Percentiles rank a stretch among this genome's conserved stretches.
Evolutionary conservation across 75 land plant species (phyloP).

Genomic region (Azolla pinnata): DNA sequence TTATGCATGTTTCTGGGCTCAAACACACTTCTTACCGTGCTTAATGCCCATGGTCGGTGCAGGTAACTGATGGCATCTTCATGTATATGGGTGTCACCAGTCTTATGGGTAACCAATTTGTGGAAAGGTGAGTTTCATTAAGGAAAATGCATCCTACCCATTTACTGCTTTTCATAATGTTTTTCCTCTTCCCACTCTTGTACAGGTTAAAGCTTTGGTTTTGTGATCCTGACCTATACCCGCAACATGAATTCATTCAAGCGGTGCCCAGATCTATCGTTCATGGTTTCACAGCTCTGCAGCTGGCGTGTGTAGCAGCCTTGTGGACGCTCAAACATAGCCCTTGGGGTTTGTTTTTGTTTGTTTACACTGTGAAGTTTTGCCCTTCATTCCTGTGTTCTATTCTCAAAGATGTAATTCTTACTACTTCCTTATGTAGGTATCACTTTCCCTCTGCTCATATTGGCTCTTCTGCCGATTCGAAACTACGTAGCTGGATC

Average conservation of each 20-base stretch:
- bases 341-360: slow-evolving; percentile 20
- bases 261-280: slow-evolving; percentile 11
- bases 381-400: too few relatives aligned
- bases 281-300: slow-evolving; percentile 22
- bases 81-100: slow-evolving; percentile 20
- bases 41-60: slow-evolving; percentile 5
- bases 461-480: slow-evolving; percentile 21
- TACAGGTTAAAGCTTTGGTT: slow-evolving; percentile 23
- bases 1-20: too few relatives aligned
- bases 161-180: too few relatives aligned
- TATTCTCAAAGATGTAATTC: too few relatives aligned
- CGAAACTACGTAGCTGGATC: slow-evolving; percentile 14
- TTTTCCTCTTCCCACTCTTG: too few relatives aligned
- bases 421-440: slow-evolving; percentile 15
- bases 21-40: too few relatives aligned
- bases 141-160: too few relatives aligned
- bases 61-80: slow-evolving; percentile 27
- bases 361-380: too few relatives aligned
- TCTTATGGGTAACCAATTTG: slow-evolving; percentile 21
- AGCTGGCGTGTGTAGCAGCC: slow-evolving; percentile 14
- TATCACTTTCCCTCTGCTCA: slow-evolving; percentile 19
- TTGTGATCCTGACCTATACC: slow-evolving; percentile 16
- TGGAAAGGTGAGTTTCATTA: slow-evolving; percentile 12
- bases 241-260: slow-evolving; percentile 20
- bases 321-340: slow-evolving; percentile 22